Percentiles rank a stretch among this genome's conserved stretches.
These are phyloP conservation scores for Furcasterigmium sp. DNA, from an alignment of 2,329 filamentous ascomycete species.

Conservation along the genomic window DNA sequence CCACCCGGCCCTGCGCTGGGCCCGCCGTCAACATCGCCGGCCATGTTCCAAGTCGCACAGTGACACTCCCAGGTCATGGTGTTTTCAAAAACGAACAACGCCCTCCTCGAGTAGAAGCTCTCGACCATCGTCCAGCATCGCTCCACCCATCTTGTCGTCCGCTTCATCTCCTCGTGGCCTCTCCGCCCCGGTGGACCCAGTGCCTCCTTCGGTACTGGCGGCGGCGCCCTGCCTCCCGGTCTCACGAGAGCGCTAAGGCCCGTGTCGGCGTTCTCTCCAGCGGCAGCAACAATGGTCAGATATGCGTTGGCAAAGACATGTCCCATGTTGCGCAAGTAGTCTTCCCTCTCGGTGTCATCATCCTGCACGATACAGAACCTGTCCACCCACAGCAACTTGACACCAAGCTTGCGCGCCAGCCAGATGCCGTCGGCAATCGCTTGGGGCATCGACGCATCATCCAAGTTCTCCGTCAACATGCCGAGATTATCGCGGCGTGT, in stretches of 20 bases:
- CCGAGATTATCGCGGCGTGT: conserved; percentile 30
- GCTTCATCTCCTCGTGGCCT: conserved; percentile 32
- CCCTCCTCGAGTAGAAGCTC: conserved; percentile 33
- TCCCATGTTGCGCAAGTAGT: conserved; percentile 38
- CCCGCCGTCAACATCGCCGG: background rate
- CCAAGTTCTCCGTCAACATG: conserved; percentile 27
- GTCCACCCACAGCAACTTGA: conserved; percentile 41
- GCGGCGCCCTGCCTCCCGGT: conserved; percentile 7
- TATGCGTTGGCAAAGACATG: conserved; percentile 38
- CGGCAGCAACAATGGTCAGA: conserved; percentile 36
- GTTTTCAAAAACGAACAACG: conserved; percentile 38
- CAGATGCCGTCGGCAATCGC: conserved; percentile 39
- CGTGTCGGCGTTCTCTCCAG: conserved; percentile 28
- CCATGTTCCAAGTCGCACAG: conserved; percentile 33
- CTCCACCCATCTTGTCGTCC: conserved; percentile 30
- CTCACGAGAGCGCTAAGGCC: conserved; percentile 21
- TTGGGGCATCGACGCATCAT: conserved; percentile 29
- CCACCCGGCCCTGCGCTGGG: background rate
- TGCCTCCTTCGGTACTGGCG: conserved; percentile 24
- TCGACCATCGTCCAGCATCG: conserved; percentile 40
- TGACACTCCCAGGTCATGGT: conserved; percentile 39
- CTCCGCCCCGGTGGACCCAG: conserved; percentile 20
- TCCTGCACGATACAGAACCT: conserved; percentile 40
- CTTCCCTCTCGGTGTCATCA: conserved; percentile 29
- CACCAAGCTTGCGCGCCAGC: conserved; percentile 35